phyloP scores from a whole-genome alignment of 495 filamentous ascomycete species.

The Lasiosphaeria ovina region DNA sequence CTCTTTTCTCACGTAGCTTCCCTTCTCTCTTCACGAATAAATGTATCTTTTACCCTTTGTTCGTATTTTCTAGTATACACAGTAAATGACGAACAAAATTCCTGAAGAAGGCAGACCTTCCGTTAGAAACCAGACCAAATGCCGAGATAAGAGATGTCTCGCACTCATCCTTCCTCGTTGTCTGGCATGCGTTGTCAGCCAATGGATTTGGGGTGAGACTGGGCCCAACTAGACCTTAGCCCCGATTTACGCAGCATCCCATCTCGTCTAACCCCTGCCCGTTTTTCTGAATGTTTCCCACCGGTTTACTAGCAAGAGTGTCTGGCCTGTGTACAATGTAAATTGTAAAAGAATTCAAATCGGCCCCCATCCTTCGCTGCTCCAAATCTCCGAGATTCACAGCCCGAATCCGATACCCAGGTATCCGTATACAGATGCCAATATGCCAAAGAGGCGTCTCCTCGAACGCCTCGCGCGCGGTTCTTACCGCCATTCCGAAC shows the following conservation, averaged over 20 bases:
- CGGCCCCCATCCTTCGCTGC: slow-evolving; percentile 16
- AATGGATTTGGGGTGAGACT: background rate
- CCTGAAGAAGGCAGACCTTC: background rate
- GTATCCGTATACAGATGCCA: too few species aligned
- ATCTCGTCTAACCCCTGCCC: background rate
- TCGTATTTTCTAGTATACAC: too few species aligned
- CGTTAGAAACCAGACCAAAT: background rate
- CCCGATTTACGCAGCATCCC: background rate
- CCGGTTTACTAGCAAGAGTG: background rate
- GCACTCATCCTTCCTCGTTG: background rate
- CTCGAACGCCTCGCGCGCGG: too few species aligned
- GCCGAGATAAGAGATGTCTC: slow-evolving; percentile 2
- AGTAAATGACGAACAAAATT: background rate
- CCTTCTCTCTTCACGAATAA: too few species aligned
- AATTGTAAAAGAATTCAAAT: background rate
- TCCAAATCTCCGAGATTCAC: slow-evolving; percentile 19
- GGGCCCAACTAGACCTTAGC: background rate
- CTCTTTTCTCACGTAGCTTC: too few species aligned
- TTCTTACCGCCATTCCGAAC: too few species aligned
- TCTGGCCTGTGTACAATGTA: background rate
- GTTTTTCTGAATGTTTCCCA: background rate
- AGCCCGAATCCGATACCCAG: background rate
- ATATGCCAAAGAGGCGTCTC: too few species aligned
- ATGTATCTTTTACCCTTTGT: too few species aligned
- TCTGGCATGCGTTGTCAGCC: background rate